phyloP scores from a whole-genome alignment of 1,284 basidiomycete genomes.

The Prillingera fragicola region DNA sequence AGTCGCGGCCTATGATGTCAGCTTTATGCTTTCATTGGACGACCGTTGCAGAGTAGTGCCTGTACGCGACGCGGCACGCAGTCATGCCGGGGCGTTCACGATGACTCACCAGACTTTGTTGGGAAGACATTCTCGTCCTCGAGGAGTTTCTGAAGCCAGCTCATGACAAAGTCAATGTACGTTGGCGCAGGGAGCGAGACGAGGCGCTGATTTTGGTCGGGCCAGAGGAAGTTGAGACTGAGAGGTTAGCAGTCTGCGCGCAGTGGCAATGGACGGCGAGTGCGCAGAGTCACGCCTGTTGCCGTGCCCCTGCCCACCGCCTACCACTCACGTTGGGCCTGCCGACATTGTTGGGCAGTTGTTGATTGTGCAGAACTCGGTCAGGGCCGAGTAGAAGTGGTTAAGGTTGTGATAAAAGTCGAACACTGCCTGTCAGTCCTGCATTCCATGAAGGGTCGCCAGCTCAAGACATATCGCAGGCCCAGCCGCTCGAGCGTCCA shows the following conservation, averaged over 20 bases:
- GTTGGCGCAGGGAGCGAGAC: conserved; percentile 91
- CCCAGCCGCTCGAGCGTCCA: not conserved
- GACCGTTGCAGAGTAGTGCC: too few species aligned
- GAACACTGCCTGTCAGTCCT: conserved; percentile 58
- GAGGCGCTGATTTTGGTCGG: conserved; percentile 88
- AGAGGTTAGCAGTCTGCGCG: not conserved
- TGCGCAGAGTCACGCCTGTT: not conserved
- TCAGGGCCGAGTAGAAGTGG: conserved; percentile 91
- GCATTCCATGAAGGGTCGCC: not conserved
- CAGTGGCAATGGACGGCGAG: not conserved
- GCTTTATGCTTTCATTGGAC: too few species aligned
- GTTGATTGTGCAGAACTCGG: conserved; percentile 88
- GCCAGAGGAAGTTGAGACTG: conserved; percentile 96
- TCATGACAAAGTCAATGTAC: conserved; percentile 99
- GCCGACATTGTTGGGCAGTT: conserved; percentile 92
- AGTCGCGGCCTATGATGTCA: conserved; percentile 90
- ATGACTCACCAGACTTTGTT: conserved; percentile 79
- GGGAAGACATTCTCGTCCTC: conserved; percentile 92
- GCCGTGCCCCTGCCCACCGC: too few species aligned
- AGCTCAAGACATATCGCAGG: not conserved
- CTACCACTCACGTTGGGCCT: conserved; percentile 64
- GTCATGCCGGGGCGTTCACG: too few species aligned
- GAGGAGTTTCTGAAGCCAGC: conserved; percentile 90
- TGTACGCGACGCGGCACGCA: too few species aligned
- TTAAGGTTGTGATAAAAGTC: conserved; percentile 97